phyloP scores from a whole-genome alignment of 2,329 filamentous ascomycete species.

The Fusarium sp. region DNA sequence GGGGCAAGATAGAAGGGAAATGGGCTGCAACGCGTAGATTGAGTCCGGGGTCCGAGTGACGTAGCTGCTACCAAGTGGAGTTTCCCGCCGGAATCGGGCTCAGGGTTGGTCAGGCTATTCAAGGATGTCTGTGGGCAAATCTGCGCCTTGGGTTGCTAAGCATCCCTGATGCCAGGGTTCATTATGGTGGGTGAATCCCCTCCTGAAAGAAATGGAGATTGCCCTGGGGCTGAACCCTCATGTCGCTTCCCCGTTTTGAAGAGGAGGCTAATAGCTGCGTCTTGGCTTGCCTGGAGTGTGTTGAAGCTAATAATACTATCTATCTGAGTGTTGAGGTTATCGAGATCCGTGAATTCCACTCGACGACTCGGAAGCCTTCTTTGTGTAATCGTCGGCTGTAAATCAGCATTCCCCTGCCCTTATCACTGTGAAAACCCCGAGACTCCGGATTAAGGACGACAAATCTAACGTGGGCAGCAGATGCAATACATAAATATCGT shows the following conservation, averaged over 20 bases:
- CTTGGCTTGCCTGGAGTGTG: constrained; percentile 9
- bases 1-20: constrained; percentile 28
- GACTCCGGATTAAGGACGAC: not conserved
- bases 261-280: constrained; percentile 6
- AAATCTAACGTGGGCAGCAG: constrained; percentile 19
- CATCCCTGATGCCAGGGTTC: constrained; percentile 20
- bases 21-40: constrained; percentile 29
- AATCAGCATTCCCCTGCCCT: not conserved
- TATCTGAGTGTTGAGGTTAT: not conserved
- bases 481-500: not conserved
- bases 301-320: constrained; percentile 13
- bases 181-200: constrained; percentile 16
- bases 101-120: constrained; percentile 20
- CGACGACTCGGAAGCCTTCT: constrained; percentile 5
- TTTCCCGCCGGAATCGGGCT: constrained; percentile 25
- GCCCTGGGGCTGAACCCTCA: constrained; percentile 18
- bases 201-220: constrained; percentile 17
- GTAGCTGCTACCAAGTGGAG: constrained; percentile 35
- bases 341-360: constrained; percentile 6
- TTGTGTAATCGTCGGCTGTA: not conserved
- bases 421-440: not conserved
- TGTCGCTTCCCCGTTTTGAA: not conserved
- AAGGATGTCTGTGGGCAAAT: constrained; percentile 11
- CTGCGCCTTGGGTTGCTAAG: constrained; percentile 14
- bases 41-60: constrained; percentile 32